Percentiles rank a stretch among this genome's conserved stretches.
Evolutionary conservation across 768 basidiomycete genomes (phyloP).

Genomic region (Cubamyces lactineus): DNA sequence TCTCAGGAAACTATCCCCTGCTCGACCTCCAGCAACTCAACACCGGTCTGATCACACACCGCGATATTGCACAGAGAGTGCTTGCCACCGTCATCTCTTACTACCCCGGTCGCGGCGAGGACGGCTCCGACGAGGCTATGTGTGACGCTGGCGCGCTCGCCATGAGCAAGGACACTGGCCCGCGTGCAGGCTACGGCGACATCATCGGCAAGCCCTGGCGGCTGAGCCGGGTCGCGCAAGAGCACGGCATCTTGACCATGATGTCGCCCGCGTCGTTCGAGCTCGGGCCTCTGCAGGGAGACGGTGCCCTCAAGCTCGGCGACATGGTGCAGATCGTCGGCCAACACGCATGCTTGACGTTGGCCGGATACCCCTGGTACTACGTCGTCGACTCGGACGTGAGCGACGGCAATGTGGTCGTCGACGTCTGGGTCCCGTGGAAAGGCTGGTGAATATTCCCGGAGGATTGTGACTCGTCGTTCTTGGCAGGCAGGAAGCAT

Average conservation of each 20-base stretch:
- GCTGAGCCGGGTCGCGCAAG: conserved; percentile 70
- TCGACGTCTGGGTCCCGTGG: conserved; percentile 89
- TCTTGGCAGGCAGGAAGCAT: background rate
- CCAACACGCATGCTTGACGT: conserved; percentile 84
- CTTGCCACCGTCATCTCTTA: conserved; percentile 77
- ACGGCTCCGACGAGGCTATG: conserved; percentile 72
- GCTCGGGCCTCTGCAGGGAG: conserved; percentile 27
- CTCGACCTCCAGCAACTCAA: conserved; percentile 84
- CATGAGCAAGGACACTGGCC: conserved; percentile 86
- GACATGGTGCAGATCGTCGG: conserved; percentile 73
- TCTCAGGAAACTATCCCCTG: conserved; percentile 76
- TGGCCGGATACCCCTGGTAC: conserved; percentile 82
- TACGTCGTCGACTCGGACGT: conserved; percentile 75
- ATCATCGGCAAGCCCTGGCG: conserved; percentile 68
- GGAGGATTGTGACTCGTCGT: background rate
- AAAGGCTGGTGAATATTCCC: conserved; percentile 73
- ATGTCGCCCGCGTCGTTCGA: conserved; percentile 25
- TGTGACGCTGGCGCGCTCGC: conserved; percentile 85
- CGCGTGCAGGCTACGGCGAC: conserved; percentile 70
- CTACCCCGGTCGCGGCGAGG: conserved; percentile 68
- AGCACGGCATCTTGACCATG: conserved; percentile 73
- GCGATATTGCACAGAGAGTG: conserved; percentile 66
- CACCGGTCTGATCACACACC: conserved; percentile 62
- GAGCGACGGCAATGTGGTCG: conserved; percentile 52
- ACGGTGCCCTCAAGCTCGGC: conserved; percentile 52